These are phyloP conservation scores for Suillus variegatus DNA, from an alignment of 768 basidiomycete species.

Conservation along the genomic window DNA sequence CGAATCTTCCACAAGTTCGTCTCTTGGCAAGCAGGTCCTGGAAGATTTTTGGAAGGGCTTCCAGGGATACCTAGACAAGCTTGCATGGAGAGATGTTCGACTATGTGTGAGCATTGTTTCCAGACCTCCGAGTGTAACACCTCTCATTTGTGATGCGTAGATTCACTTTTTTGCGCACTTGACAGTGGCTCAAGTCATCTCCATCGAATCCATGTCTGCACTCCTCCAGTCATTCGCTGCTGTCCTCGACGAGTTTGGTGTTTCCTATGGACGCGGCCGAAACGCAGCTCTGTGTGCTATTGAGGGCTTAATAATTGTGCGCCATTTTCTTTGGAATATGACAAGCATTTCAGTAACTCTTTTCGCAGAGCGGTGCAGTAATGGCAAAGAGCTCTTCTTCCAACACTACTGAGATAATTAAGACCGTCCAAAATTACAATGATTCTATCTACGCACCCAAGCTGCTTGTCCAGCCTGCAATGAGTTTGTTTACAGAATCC, in stretches of 20 bases:
- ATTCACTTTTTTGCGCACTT: slow-evolving; percentile 93
- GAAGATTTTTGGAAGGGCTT: slow-evolving; percentile 94
- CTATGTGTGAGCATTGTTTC: slow-evolving; percentile 64
- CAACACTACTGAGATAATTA: slow-evolving; percentile 69
- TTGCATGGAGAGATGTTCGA: slow-evolving; percentile 89
- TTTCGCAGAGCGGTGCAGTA: slow-evolving; percentile 60
- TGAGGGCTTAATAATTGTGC: slow-evolving; percentile 76
- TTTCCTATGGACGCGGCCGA: slow-evolving; percentile 83
- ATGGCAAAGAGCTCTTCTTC: slow-evolving; percentile 62
- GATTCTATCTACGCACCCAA: slow-evolving; percentile 60
- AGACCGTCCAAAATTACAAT: slow-evolving; percentile 68
- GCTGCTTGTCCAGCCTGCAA: slow-evolving; percentile 64
- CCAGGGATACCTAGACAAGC: slow-evolving; percentile 82
- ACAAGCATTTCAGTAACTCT: neutral
- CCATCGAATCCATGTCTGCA: slow-evolving; percentile 74
- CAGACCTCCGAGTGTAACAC: neutral
- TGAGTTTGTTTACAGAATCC: slow-evolving; percentile 49
- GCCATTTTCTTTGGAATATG: slow-evolving; percentile 18
- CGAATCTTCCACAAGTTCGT: slow-evolving; percentile 30
- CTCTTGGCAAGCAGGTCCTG: slow-evolving; percentile 70
- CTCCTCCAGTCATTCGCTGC: slow-evolving; percentile 83
- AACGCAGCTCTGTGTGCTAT: slow-evolving; percentile 79
- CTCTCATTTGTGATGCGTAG: slow-evolving; percentile 40
- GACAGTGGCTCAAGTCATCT: slow-evolving; percentile 73
- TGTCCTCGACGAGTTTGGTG: slow-evolving; percentile 88